Percentiles rank a stretch among this genome's conserved stretches.
These are phyloP conservation scores for Bryum argenteum DNA, from an alignment of 225 moss, liverwort and hornwort genomes.

Conservation along the genomic window DNA sequence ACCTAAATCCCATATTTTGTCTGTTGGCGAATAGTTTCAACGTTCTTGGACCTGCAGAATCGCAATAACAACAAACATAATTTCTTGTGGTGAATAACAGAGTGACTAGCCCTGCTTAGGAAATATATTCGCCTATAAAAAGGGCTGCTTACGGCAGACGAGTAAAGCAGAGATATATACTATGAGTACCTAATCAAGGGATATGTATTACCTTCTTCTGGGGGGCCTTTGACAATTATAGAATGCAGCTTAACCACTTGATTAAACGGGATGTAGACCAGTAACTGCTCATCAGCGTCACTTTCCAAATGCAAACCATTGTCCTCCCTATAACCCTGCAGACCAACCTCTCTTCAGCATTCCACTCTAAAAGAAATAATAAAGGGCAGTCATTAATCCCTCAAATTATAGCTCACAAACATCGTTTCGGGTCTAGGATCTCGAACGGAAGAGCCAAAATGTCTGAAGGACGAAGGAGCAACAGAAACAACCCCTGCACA, in stretches of 20 bases:
- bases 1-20: constrained; percentile 98
- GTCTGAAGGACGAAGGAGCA: neutral
- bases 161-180: neutral
- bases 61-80: constrained; percentile 17
- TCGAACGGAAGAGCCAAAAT: neutral
- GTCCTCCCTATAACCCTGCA: constrained; percentile 96
- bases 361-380: constrained; percentile 9
- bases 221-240: constrained; percentile 71
- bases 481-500: neutral
- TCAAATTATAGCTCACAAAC: neutral
- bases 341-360: constrained; percentile 33
- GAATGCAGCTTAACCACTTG: constrained; percentile 99
- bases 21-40: constrained; percentile 90
- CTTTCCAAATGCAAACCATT: constrained; percentile 89
- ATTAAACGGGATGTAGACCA: constrained; percentile 87
- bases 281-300: constrained; percentile 92
- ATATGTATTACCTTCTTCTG: constrained; percentile 65
- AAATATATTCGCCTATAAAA: neutral
- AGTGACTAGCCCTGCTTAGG: no score
- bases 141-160: neutral
- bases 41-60: constrained; percentile 83
- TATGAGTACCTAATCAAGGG: neutral
- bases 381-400: neutral
- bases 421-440: neutral
- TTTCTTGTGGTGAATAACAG: neutral